Percentiles rank a stretch among this genome's conserved stretches.
These are phyloP conservation scores for Psilocybe mexicana DNA, from an alignment of 1,284 basidiomycete species.

Conservation along the genomic window DNA sequence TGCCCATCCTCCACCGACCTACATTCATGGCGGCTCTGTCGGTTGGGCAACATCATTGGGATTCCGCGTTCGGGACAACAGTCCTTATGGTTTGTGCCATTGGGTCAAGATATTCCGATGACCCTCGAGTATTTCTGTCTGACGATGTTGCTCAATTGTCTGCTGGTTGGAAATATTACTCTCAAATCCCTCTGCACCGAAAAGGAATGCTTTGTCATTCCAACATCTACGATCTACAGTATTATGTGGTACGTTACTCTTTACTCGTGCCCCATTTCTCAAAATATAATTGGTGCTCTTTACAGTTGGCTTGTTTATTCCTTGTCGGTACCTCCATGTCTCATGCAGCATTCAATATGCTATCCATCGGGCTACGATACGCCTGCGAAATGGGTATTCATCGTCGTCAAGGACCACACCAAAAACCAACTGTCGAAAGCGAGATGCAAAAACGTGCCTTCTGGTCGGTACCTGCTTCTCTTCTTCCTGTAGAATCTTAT, in stretches of 20 bases:
- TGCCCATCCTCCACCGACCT: constrained; percentile 65
- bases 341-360: constrained; percentile 32
- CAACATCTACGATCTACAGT: constrained; percentile 66
- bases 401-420: constrained; percentile 41
- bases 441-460: constrained; percentile 74
- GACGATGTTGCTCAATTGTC: constrained; percentile 44
- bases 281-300: not conserved
- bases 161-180: constrained; percentile 69
- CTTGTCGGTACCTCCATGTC: constrained; percentile 30
- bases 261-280: no score
- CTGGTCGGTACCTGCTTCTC: constrained; percentile 42
- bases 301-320: constrained; percentile 14
- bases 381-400: constrained; percentile 49
- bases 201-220: constrained; percentile 50
- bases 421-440: constrained; percentile 42
- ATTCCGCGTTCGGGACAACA: constrained; percentile 54
- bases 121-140: constrained; percentile 57
- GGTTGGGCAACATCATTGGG: constrained; percentile 47
- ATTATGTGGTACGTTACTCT: constrained; percentile 42
- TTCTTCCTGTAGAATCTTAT: not conserved
- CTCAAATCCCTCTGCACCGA: constrained; percentile 52
- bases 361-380: constrained; percentile 38
- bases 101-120: constrained; percentile 59
- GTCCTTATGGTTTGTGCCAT: constrained; percentile 65
- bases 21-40: constrained; percentile 54